Evolutionary conservation across 2,329 filamentous ascomycete genomes (phyloP), one percentile per base, ranked within the genome.

Genomic region (Fusarium hainanense): DNA sequence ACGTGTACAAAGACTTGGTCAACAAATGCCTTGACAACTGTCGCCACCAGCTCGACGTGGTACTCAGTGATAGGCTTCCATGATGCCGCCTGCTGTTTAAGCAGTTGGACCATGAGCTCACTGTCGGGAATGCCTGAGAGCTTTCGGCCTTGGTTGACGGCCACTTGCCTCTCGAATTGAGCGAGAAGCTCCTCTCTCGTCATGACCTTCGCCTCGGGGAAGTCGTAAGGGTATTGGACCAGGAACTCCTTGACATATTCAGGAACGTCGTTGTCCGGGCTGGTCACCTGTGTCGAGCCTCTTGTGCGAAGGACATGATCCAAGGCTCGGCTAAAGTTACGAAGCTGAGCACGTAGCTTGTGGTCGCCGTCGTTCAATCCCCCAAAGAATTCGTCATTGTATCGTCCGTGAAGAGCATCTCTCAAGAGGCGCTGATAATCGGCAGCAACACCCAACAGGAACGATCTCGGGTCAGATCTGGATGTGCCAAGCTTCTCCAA

Each of bases 311-410:
- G 63, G 7, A 72, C 56, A 20, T 74, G 43, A 25, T 75, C 70
- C 54, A 81, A 77, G 0, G 71, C 75, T 7, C 72, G 69, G 51
- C 77, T 77, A 14, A 77, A 72, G 42, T 76, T 77, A 1, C 75
- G 70, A 2, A 80, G 65, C n/a, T 72, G 66, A 1, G 79, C 76
- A 2, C 78, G 75, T 9, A 80, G 68, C 32, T 79, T 77, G 0
- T 68, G 68, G 1, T 60, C 46, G 4, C 68, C 63, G 1, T 51
- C 54, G 2, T 70, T 49, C 7, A 70, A 20, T 1, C 54, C 69
- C 4, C 77, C 75, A 47, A 84, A 84, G 59, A 84, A 84, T 0
- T 65, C 76, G 54, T 79, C 76, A 7, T 60, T 71, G 56, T 80
- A 80, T 2, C 67, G 69, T 0, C 78, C 78, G 2, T 73, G 28